These are phyloP conservation scores for Monosporozyma aerobia DNA, from an alignment of 805 yeast genomes.

Conservation along the genomic window DNA sequence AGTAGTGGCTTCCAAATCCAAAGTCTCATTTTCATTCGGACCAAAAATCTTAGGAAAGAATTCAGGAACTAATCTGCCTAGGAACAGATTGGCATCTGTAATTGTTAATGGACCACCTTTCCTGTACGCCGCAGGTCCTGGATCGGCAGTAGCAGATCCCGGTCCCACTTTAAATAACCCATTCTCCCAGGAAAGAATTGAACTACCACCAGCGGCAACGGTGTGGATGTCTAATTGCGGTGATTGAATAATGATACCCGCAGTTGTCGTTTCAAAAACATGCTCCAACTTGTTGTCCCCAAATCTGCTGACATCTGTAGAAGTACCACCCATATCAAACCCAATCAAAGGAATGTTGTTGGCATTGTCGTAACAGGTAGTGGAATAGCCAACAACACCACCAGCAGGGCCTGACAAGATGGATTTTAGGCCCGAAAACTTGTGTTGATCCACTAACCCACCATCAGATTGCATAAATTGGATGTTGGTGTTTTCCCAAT, in stretches of 20 bases:
- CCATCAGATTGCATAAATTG: constrained; percentile 97
- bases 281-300: constrained; percentile 63
- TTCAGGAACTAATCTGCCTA: constrained; percentile 66
- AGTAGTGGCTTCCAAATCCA: constrained; percentile 47
- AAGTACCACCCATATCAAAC: constrained; percentile 88
- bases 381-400: constrained; percentile 89
- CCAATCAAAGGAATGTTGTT: constrained; percentile 60
- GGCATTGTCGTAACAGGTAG: constrained; percentile 59
- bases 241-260: constrained; percentile 74
- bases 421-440: constrained; percentile 81
- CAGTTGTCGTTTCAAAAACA: constrained; percentile 75
- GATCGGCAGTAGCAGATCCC: constrained; percentile 78
- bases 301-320: constrained; percentile 74
- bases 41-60: constrained; percentile 79
- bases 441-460: constrained; percentile 76
- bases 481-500: constrained; percentile 40
- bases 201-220: constrained; percentile 82
- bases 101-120: constrained; percentile 79
- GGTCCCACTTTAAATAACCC: constrained; percentile 80
- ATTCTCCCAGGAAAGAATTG: constrained; percentile 55
- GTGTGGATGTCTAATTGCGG: constrained; percentile 79
- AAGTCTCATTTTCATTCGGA: constrained; percentile 61
- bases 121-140: constrained; percentile 83
- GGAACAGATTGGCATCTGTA: constrained; percentile 71
- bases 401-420: constrained; percentile 96